phyloP scores from a whole-genome alignment of 2,329 filamentous ascomycete species.

The Phoma sp. region DNA sequence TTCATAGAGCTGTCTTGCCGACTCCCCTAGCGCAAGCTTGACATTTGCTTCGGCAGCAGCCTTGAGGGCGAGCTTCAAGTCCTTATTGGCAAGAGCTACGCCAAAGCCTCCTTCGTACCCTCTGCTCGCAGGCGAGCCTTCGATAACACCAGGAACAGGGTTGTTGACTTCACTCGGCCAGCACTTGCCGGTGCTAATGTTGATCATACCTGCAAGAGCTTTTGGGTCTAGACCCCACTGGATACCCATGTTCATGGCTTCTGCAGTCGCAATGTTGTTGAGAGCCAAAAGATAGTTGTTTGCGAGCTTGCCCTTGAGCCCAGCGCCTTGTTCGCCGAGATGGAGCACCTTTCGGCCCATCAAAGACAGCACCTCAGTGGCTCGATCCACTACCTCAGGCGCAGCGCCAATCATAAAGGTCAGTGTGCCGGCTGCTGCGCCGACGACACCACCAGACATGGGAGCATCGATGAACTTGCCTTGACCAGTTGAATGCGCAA shows the following conservation, averaged over 20 bases:
- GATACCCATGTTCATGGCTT: conserved; percentile 71
- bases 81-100: conserved; percentile 58
- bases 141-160: conserved; percentile 84
- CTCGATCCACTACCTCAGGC: conserved; percentile 64
- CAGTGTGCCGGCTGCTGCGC: conserved; percentile 82
- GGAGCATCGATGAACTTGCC: conserved; percentile 91
- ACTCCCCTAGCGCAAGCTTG: conserved; percentile 53
- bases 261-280: conserved; percentile 79
- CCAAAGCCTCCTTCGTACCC: conserved; percentile 67
- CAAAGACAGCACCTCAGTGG: conserved; percentile 72
- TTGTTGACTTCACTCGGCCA: conserved; percentile 98
- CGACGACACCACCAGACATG: conserved; percentile 95
- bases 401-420: conserved; percentile 94
- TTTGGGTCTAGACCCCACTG: conserved; percentile 68
- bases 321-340: conserved; percentile 82
- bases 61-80: conserved; percentile 57
- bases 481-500: conserved; percentile 69
- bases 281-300: conserved; percentile 97
- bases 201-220: conserved; percentile 83
- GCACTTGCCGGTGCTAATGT: conserved; percentile 90
- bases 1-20: conserved; percentile 55
- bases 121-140: conserved; percentile 73
- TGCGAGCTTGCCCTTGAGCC: conserved; percentile 88
- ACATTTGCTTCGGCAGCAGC: conserved; percentile 54
- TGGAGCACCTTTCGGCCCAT: conserved; percentile 91